Base-by-base conservation (phyloP, 345 rosid genomes). In the Arabis alpina region DNA sequence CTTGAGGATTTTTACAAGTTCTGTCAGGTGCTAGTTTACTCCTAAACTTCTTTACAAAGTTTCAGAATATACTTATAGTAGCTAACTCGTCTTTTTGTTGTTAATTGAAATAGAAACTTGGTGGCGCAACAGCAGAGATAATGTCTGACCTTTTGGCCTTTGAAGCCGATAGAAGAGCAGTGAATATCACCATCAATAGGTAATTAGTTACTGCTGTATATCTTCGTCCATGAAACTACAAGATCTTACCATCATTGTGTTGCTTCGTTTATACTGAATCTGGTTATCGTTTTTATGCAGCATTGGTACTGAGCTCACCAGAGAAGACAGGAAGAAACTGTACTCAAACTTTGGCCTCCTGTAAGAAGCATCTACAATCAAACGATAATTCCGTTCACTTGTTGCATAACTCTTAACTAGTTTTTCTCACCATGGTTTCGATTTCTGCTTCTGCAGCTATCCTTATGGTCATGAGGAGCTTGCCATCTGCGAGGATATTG, bases 161-260 rank as follows among this genome's bases (percentile, higher is more conserved):
- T 75, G 99, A 94, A 80, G 99, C 98, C 36, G 99, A 91, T 68
- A 85, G 98, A 78, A 91, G 99, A 76, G 97, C 99, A 25, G 97
- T 91, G 50, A 94, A 94, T 65, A 94, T 94, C 61, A 86, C 92
- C 71, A 91, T 94, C 75, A 94, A 94, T 41, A 94, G 98, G 99
- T 91, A 55, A 36, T 16, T 3, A 36, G 10, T 44, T 71, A 45
- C 52, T 49, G 5, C 37, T 10, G 54, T 41, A 36, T 54, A 1
- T 10, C 32, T 7, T 10, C 3, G 0, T 48, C 39, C 5, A 52
- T 59, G 16, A 43, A 8, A 16, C 36, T 10, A 49, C 45, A 32
- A 66, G 42, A 41, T 49, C 34, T 4, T 36, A 11, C 28, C 64
- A 2, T 52, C 8, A 1, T 28, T 14, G 3, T 34, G 49, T 58